phyloP scores from a whole-genome alignment of 2,329 filamentous ascomycete genomes.

The Ciborinia camelliae region DNA sequence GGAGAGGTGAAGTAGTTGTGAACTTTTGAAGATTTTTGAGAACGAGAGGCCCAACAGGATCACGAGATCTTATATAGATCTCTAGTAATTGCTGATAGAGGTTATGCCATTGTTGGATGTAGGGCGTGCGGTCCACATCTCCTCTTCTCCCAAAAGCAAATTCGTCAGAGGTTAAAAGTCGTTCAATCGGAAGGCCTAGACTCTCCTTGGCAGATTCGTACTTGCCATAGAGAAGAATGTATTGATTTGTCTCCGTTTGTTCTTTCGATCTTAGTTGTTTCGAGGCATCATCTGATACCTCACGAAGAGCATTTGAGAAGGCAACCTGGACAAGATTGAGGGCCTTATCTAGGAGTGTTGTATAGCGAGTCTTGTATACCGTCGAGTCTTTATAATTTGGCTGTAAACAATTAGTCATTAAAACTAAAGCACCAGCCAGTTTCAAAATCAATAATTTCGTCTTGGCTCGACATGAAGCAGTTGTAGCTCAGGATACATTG shows the following conservation, averaged over 20 bases:
- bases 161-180: slow-evolving; percentile 42
- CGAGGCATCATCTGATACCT: slow-evolving; percentile 59
- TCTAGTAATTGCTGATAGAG: slow-evolving; percentile 49
- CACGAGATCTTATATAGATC: slow-evolving; percentile 43
- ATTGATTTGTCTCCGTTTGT: slow-evolving; percentile 69
- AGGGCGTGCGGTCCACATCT: slow-evolving; percentile 56
- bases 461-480: neutral
- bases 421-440: slow-evolving; percentile 25
- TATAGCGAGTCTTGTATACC: slow-evolving; percentile 83
- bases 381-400: slow-evolving; percentile 82
- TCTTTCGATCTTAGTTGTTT: slow-evolving; percentile 59
- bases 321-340: slow-evolving; percentile 52
- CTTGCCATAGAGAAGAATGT: slow-evolving; percentile 67
- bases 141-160: slow-evolving; percentile 52
- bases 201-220: slow-evolving; percentile 55
- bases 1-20: slow-evolving; percentile 27
- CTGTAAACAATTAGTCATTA: slow-evolving; percentile 42
- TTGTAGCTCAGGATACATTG: neutral
- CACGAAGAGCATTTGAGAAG: slow-evolving; percentile 40
- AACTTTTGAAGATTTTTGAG: slow-evolving; percentile 56
- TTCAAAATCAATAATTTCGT: neutral
- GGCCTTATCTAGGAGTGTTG: slow-evolving; percentile 69
- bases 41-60: slow-evolving; percentile 54
- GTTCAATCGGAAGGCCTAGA: slow-evolving; percentile 59
- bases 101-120: slow-evolving; percentile 61